phyloP scores from a whole-genome alignment of 2,329 filamentous ascomycete species.

The Exophiala calicioides region DNA sequence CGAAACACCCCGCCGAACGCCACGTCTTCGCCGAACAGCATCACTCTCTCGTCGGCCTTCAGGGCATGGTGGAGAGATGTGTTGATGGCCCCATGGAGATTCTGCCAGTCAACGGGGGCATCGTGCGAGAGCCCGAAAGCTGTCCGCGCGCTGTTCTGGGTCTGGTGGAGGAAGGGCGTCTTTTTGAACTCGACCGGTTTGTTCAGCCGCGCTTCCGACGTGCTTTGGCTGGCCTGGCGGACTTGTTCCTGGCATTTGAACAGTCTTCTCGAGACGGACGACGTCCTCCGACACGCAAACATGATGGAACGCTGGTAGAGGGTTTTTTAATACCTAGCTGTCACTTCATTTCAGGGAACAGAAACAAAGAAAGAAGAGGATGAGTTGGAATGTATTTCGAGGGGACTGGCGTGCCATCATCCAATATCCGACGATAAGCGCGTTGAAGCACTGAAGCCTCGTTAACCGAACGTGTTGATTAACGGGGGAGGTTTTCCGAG shows the following conservation, averaged over 20 bases:
- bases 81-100: slow-evolving; percentile 93
- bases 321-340: not conserved
- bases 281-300: slow-evolving; percentile 17
- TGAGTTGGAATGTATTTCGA: slow-evolving; percentile 11
- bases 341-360: not conserved
- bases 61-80: slow-evolving; percentile 82
- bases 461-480: slow-evolving; percentile 2
- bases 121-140: slow-evolving; percentile 73
- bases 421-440: slow-evolving; percentile 21
- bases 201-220: slow-evolving; percentile 67
- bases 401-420: slow-evolving; percentile 6
- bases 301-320: no score
- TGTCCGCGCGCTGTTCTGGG: slow-evolving; percentile 67
- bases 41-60: slow-evolving; percentile 76
- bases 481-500: no score
- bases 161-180: slow-evolving; percentile 79
- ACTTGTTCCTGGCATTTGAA: slow-evolving; percentile 7
- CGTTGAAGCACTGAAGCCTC: not conserved
- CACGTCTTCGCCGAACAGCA: slow-evolving; percentile 95
- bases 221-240: slow-evolving; percentile 33
- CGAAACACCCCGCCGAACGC: slow-evolving; percentile 96
- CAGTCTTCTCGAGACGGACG: slow-evolving; percentile 4
- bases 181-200: slow-evolving; percentile 82
- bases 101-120: slow-evolving; percentile 77
- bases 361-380: not conserved